Evolutionary conservation across 108 stramenopile genomes (phyloP).

Genomic region (Phaeodactylum tricornutum): DNA sequence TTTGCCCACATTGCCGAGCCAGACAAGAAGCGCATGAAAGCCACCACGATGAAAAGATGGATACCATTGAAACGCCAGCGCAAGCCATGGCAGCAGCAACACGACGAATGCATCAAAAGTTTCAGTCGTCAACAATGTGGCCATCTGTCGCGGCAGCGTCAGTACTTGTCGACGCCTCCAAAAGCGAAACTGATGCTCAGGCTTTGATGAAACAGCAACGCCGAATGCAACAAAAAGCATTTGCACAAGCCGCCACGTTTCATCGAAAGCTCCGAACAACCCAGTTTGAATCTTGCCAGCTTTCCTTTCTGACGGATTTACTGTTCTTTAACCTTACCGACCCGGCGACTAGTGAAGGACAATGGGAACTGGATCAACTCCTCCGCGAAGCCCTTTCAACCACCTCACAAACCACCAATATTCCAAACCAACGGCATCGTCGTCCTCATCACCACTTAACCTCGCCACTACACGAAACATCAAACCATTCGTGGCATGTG

Average conservation of each 20-base stretch:
- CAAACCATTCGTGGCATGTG: constrained; percentile 56
- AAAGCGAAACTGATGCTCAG: neutral
- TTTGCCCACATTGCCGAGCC: too few species aligned
- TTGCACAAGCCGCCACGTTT: constrained; percentile 40
- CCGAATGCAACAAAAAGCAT: constrained; percentile 23
- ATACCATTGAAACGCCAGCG: constrained; percentile 7
- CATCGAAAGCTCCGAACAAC: constrained; percentile 27
- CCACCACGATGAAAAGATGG: too few species aligned
- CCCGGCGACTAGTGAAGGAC: constrained; percentile 6
- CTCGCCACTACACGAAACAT: constrained; percentile 21
- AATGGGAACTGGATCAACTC: neutral
- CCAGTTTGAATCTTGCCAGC: constrained; percentile 19
- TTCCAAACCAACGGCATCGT: neutral
- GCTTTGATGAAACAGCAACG: neutral
- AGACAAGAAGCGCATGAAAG: neutral
- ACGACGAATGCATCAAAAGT: neutral
- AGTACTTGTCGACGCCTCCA: too few species aligned
- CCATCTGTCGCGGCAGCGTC: too few species aligned
- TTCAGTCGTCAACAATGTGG: too few species aligned
- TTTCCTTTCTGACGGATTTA: constrained; percentile 51
- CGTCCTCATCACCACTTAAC: too few species aligned
- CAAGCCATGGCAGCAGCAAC: constrained; percentile 30
- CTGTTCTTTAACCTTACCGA: constrained; percentile 55
- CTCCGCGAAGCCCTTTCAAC: constrained; percentile 4
- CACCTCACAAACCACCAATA: constrained; percentile 2